Conservation (phyloP, 345 rosid species). For the Toxicodendron radicans region DNA sequence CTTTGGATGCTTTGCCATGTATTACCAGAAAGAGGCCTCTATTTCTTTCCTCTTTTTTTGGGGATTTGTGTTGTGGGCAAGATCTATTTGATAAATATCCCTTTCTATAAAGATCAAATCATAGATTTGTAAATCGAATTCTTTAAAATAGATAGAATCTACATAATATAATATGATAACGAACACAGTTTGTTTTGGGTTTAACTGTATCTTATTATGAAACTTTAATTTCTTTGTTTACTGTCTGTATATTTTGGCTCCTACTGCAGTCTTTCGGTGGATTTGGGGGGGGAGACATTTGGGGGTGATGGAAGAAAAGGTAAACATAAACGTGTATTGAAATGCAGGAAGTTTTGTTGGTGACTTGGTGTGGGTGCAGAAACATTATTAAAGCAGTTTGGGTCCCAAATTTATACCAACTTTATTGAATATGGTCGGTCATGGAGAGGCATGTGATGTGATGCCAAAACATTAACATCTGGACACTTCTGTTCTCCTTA, state of each 20-base stretch:
- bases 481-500: background rate
- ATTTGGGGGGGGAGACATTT: background rate
- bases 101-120: background rate
- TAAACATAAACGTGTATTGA: background rate
- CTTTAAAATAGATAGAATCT: background rate
- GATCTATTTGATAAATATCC: too few species aligned
- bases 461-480: background rate
- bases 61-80: background rate
- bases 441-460: background rate
- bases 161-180: background rate
- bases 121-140: background rate
- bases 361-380: too few species aligned
- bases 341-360: background rate
- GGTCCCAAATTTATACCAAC: background rate
- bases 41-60: background rate
- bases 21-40: background rate
- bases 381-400: background rate
- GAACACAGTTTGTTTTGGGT: too few species aligned
- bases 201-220: too few species aligned
- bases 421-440: conserved; percentile 7
- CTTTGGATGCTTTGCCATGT: conserved; percentile 9
- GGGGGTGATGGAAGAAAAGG: background rate
- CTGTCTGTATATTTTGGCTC: background rate
- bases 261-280: background rate
- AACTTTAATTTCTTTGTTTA: background rate